Percentiles rank a stretch among this genome's conserved stretches.
Evolutionary conservation across 1,284 basidiomycete species (phyloP).

Genomic region (Papiliotrema nemorosa): DNA sequence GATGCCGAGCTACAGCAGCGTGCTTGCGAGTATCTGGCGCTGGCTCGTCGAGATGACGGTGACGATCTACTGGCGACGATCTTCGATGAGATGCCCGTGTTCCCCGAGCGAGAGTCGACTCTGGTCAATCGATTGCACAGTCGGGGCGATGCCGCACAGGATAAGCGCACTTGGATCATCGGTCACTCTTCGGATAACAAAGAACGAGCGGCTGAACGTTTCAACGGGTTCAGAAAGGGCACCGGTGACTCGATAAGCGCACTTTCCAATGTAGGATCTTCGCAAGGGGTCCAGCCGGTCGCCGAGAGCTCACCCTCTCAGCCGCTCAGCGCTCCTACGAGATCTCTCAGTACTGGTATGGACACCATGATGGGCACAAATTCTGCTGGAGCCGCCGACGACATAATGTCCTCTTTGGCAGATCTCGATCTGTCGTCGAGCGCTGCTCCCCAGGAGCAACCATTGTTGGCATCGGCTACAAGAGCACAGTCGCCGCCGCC

Average conservation of each 20-base stretch:
- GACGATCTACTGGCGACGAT: constrained; percentile 90
- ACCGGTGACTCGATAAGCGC: constrained; percentile 28
- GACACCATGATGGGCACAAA: constrained; percentile 45
- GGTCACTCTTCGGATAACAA: constrained; percentile 88
- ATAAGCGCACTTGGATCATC: constrained; percentile 93
- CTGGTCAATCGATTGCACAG: constrained; percentile 79
- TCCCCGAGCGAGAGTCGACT: constrained; percentile 89
- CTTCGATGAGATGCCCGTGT: constrained; percentile 99
- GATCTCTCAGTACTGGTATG: constrained; percentile 12
- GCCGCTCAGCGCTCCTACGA: no score
- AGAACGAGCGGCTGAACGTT: constrained; percentile 62
- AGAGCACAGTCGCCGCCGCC: constrained; percentile 1
- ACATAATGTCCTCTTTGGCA: constrained; percentile 71
- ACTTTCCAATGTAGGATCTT: constrained; percentile 34
- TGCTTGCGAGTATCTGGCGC: constrained; percentile 91
- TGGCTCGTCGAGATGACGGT: constrained; percentile 75
- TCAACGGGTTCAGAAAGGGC: constrained; percentile 50
- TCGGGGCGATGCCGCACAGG: constrained; percentile 83
- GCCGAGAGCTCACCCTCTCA: constrained; percentile 7
- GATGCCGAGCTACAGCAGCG: constrained; percentile 97
- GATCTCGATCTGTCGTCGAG: constrained; percentile 67
- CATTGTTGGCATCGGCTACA: constrained; percentile 15
- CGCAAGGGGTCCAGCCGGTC: constrained; percentile 6
- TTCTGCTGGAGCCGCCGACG: constrained; percentile 47
- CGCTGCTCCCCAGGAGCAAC: constrained; percentile 45